Evolutionary conservation across 371 early-diverging fungal species (phyloP), one percentile per base, ranked within the genome.

Genomic region (Mortierella sp.): DNA sequence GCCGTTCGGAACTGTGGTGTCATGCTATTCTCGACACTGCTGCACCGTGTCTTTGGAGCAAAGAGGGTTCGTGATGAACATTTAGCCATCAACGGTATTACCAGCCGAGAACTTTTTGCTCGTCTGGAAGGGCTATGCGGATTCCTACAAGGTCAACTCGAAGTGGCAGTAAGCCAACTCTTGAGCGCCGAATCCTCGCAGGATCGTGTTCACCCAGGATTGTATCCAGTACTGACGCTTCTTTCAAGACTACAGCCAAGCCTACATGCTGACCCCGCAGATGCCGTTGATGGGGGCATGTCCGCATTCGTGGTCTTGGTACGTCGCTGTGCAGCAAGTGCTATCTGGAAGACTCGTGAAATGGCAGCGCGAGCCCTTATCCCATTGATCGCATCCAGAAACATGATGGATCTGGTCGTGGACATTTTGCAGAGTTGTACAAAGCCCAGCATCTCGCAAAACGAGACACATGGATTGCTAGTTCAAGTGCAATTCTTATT

Each of bases 1-100:
- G 95, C 96, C 18, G 90, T 98, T 45, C 91, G 97, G 43, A 98
- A 98, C 78, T 93, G 94, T 53, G 91, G 94, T n/a, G 92, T 95
- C 13, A 94, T 98, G 93, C 71, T 98, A 58, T 97, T 94, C 76
- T 90, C 96, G 7, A 86, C 95, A 0, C 71, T 96, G 48, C 69
- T 96, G 10, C 91, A 89, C 21, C 86, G 96, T 60, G 88, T 91
- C 9, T 91, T 96, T 76, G 98, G 98, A 4, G 88, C 87, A 39
- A 95, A 93, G 70, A 85, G 87, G 56, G 87, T 84, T 0, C 83
- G 85, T 31, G 93, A 92, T 57, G 91, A 94, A 51, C 86, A 89
- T 38, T 81, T 88, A 68, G 80, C 74, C 4, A 84, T 92, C 59
- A 94, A 95, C 61, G 86, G 90, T n/a, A 83, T 95, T 38, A 93